phyloP scores from a whole-genome alignment of 306 rosid species.

The Vachellia pachyceras region DNA sequence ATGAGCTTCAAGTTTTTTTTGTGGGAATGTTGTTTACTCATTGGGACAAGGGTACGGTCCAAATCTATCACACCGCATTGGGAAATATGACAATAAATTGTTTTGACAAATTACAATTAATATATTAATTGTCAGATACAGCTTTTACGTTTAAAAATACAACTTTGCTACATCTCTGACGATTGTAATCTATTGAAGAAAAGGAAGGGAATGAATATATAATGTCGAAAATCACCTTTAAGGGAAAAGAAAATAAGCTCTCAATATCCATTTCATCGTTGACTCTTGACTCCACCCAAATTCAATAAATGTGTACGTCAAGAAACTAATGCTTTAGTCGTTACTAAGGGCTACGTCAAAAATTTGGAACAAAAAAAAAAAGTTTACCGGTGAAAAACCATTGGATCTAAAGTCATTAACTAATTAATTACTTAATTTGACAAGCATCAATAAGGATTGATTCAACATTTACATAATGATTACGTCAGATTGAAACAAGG shows the following conservation, averaged over 20 bases:
- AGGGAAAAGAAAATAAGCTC: neutral
- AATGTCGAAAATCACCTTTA: neutral
- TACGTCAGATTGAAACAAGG: neutral
- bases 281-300: neutral
- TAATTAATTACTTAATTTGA: slow-evolving; percentile 6
- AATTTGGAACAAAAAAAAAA: neutral
- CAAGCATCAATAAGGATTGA: neutral
- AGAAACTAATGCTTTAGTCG: neutral
- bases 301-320: neutral
- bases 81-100: neutral
- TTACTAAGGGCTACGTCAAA: slow-evolving; percentile 38
- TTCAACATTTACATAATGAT: slow-evolving; percentile 17
- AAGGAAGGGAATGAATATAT: neutral
- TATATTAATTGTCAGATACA: neutral
- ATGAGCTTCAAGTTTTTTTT: neutral
- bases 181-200: neutral
- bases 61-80: neutral
- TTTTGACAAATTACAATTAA: neutral
- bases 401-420: neutral
- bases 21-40: neutral
- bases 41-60: neutral
- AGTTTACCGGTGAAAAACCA: neutral
- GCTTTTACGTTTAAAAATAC: neutral
- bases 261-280: neutral
- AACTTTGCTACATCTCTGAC: neutral